phyloP scores from a whole-genome alignment of 805 yeast species.

The Zygotorulaspora chibaensis region DNA sequence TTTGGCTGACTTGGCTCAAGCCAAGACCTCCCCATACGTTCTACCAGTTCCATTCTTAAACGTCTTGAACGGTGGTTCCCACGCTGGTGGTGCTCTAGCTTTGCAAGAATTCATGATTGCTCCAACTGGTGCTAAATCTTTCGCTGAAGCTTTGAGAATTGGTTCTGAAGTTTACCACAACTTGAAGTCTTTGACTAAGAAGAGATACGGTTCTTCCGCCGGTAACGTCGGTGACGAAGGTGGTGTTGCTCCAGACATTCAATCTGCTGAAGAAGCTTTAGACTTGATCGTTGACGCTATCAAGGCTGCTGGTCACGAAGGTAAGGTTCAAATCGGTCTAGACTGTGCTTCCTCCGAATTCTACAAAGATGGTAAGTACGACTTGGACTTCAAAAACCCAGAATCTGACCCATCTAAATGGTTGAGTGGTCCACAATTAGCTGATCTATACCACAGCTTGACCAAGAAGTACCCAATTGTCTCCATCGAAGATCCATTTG shows the following conservation, averaged over 20 bases:
- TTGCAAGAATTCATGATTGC: slow-evolving; percentile 99
- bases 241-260: slow-evolving; percentile 99
- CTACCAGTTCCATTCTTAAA: slow-evolving; percentile 99
- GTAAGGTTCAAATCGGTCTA: slow-evolving; percentile 85
- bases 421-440: slow-evolving; percentile 85
- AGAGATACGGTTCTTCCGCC: slow-evolving; percentile 95
- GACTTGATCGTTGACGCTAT: slow-evolving; percentile 90
- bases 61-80: slow-evolving; percentile 99
- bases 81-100: slow-evolving; percentile 99
- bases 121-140: slow-evolving; percentile 84
- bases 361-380: slow-evolving; percentile 95
- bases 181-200: slow-evolving; percentile 88
- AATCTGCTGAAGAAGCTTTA: slow-evolving; percentile 93
- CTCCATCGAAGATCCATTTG: slow-evolving; percentile 98
- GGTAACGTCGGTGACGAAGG: slow-evolving; percentile 99
- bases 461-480: slow-evolving; percentile 93
- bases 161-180: slow-evolving; percentile 98
- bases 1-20: slow-evolving; percentile 71
- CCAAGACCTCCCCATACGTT: slow-evolving; percentile 75
- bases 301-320: slow-evolving; percentile 91
- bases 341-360: slow-evolving; percentile 98
- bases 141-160: slow-evolving; percentile 93
- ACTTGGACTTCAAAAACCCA: slow-evolving; percentile 98
- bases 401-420: slow-evolving; percentile 84
- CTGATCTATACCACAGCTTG: slow-evolving; percentile 75